These are phyloP conservation scores for Rhododendron mucronatum DNA, from an alignment of 148 eudicot species.

Conservation along the genomic window DNA sequence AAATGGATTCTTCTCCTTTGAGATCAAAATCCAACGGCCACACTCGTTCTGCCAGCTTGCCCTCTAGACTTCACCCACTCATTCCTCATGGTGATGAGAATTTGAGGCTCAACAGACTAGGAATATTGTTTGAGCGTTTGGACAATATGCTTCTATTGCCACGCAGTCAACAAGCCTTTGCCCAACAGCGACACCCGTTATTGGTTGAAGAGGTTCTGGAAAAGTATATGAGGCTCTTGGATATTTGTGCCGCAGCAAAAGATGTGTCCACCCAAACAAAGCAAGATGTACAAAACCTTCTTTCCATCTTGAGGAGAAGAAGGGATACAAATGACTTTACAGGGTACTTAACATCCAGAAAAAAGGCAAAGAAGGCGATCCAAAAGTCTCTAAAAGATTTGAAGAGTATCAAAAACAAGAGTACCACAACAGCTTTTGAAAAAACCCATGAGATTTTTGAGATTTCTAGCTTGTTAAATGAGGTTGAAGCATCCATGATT, in stretches of 20 bases:
- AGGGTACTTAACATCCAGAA: conserved; percentile 27
- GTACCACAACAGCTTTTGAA: background rate
- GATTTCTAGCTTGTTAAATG: conserved; percentile 2
- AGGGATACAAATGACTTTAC: conserved; percentile 22
- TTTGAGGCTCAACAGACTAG: background rate
- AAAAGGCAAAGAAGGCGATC: conserved; percentile 24
- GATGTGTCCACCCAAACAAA: conserved; percentile 32
- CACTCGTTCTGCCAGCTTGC: conserved; percentile 24
- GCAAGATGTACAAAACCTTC: conserved; percentile 31
- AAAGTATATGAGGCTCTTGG: conserved; percentile 41
- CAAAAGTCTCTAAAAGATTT: conserved; percentile 35
- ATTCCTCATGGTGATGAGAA: conserved; percentile 16
- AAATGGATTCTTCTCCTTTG: conserved; percentile 4
- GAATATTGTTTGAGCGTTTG: background rate
- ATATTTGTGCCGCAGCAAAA: conserved; percentile 35
- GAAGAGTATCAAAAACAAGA: conserved; percentile 15
- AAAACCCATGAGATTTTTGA: background rate
- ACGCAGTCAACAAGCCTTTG: conserved; percentile 10
- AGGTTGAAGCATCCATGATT: conserved; percentile 21
- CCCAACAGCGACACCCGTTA: background rate
- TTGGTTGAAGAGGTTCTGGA: conserved; percentile 20
- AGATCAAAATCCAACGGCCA: conserved; percentile 3
- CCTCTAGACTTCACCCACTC: conserved; percentile 13
- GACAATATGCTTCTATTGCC: conserved; percentile 25
- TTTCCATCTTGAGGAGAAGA: conserved; percentile 36